Conservation (phyloP, 1,284 basidiomycete genomes). For the Ceratobasidium sp. region DNA sequence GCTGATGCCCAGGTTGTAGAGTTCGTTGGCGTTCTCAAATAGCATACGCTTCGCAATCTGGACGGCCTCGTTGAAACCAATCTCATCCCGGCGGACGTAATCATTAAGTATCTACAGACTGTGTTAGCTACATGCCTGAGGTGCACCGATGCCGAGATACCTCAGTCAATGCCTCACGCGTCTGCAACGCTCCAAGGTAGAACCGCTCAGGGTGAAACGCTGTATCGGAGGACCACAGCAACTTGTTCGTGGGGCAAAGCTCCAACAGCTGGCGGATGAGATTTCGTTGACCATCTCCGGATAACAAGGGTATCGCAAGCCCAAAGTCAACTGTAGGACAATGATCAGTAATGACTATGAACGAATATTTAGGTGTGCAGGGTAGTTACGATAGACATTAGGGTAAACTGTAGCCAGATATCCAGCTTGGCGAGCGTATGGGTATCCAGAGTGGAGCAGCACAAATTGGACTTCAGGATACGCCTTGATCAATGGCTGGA, state of each 20-base stretch:
- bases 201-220: constrained; percentile 83
- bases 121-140: too few species aligned
- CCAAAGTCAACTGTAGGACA: constrained; percentile 71
- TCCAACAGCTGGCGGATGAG: constrained; percentile 75
- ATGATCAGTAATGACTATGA: background rate
- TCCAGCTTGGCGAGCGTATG: constrained; percentile 78
- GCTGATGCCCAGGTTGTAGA: constrained; percentile 67
- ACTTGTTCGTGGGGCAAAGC: constrained; percentile 78
- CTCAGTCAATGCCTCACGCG: constrained; percentile 70
- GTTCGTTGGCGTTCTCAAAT: constrained; percentile 70
- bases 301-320: constrained; percentile 79
- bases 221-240: constrained; percentile 73
- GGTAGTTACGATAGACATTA: constrained; percentile 68
- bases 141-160: constrained; percentile 57
- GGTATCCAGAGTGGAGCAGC: constrained; percentile 79
- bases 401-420: constrained; percentile 76
- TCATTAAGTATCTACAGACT: constrained; percentile 65
- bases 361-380: background rate
- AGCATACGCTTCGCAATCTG: constrained; percentile 65
- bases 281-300: constrained; percentile 70
- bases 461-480: constrained; percentile 72
- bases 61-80: constrained; percentile 66
- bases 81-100: constrained; percentile 61
- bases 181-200: constrained; percentile 74
- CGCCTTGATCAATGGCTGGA: constrained; percentile 76